phyloP scores from a whole-genome alignment of 2,329 filamentous ascomycete genomes.

The Penicillium psychrosexuale region DNA sequence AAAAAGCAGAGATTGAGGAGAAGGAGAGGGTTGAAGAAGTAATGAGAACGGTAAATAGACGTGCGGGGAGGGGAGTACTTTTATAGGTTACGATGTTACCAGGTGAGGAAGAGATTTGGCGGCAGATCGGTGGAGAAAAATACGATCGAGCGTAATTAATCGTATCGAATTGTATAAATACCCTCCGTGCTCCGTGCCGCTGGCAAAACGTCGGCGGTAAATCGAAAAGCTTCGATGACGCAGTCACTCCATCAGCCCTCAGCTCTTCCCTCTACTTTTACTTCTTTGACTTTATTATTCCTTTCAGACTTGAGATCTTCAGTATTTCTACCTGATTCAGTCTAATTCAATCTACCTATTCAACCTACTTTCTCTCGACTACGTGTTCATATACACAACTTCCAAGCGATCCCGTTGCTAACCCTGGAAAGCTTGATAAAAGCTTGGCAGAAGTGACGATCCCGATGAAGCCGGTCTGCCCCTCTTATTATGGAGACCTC shows the following conservation, averaged over 20 bases:
- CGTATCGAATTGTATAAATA: no score
- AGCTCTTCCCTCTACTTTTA: no score
- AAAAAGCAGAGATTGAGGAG: not conserved
- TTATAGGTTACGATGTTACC: no score
- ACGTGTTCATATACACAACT: no score
- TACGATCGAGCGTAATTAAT: no score
- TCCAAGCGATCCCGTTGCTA: not conserved
- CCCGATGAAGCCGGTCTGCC: conserved; percentile 13
- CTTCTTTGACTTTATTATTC: not conserved
- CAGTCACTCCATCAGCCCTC: not conserved
- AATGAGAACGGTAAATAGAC: not conserved
- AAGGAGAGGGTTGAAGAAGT: not conserved
- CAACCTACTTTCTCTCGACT: not conserved
- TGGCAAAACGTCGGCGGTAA: no score
- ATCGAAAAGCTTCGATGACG: not conserved
- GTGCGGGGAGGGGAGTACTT: not conserved
- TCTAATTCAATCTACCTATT: not conserved
- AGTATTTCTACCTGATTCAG: not conserved
- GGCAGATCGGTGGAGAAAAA: no score
- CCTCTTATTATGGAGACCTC: conserved; percentile 9
- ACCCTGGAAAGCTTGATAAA: conserved; percentile 20
- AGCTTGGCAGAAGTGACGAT: conserved; percentile 22
- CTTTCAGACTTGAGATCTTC: not conserved
- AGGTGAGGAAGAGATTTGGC: no score
- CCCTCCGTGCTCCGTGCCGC: no score